Base-by-base conservation (phyloP, 176 grass and related monocot species). In the Poa pratensis region DNA sequence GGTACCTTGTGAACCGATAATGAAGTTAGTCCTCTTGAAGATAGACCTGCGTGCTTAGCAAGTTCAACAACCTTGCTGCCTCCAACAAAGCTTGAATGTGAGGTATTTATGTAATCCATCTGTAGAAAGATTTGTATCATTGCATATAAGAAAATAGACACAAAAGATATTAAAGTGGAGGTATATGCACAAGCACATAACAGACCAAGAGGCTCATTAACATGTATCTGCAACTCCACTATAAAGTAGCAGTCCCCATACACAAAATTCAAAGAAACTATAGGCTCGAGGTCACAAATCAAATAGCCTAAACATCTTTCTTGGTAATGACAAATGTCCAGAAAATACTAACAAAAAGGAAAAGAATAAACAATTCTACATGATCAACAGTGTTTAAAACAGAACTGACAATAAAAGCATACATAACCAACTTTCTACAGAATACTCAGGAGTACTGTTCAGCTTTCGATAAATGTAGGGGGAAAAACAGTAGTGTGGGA, bases 51-150 rank as follows among this genome's bases (percentile, higher is more conserved):
- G 30, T 94, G 86, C 60, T 91, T 94, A 24, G 93, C 93, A 80
- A 92, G 62, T 69, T 98, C 96, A 87, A 93, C 70, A 88, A 94
- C 93, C 84, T 90, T 95, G 68, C 28, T 87, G 81, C 96, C 96
- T 53, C 96, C 93, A 81, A 98, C 53, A 89, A 98, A 98, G 82
- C 63, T 94, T 72, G 93, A 76, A 70, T 98, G 96, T 46, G 96
- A 98, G 70, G 93, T 95, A 88, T 98, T 98, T 77, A 98, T 92
- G 73, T 95, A 98, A 89, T 98, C 96, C 84, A 95, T 90, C 96
- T 98, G 81, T 81, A 87, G 64, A 27, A 84, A 32, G 60, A 30
- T 76, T 26, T 73, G 40, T 52, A 18, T 69, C 57, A 78, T 81
- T 79, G 45, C 57, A 70, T 71, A 54, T 74, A 80, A 64, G 22